phyloP scores from a whole-genome alignment of 441 rosid species.

The Eutrema salsugineum region DNA sequence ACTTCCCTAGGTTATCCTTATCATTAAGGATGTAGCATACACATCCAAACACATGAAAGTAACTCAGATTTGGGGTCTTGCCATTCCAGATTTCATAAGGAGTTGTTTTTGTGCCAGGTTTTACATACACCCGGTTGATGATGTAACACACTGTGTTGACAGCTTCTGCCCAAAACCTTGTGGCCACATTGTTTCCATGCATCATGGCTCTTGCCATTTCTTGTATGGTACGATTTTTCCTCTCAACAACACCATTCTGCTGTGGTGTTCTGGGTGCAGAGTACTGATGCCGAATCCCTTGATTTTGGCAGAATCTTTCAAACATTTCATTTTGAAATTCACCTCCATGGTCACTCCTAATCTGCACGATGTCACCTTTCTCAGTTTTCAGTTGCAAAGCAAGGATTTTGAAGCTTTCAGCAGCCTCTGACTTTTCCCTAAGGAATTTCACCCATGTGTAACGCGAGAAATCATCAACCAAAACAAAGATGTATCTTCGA shows the following conservation, averaged over 20 bases:
- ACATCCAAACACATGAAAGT: background rate
- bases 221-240: background rate
- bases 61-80: background rate
- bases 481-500: too few relatives aligned
- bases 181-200: background rate
- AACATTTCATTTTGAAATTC: background rate
- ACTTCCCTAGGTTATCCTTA: background rate
- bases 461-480: background rate
- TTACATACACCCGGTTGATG: background rate
- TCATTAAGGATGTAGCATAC: background rate
- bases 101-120: fast-evolving
- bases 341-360: too few relatives aligned
- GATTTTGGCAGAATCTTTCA: background rate
- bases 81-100: background rate
- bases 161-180: background rate
- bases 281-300: background rate
- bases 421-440: too few relatives aligned
- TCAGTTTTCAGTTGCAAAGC: too few relatives aligned
- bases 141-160: background rate
- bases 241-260: background rate
- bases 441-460: background rate
- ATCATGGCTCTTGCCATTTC: background rate
- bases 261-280: background rate
- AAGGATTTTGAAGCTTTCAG: too few relatives aligned
- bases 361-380: background rate